Evolutionary conservation across 768 basidiomycete genomes (phyloP).

Genomic region (Hypholoma sublateritium): DNA sequence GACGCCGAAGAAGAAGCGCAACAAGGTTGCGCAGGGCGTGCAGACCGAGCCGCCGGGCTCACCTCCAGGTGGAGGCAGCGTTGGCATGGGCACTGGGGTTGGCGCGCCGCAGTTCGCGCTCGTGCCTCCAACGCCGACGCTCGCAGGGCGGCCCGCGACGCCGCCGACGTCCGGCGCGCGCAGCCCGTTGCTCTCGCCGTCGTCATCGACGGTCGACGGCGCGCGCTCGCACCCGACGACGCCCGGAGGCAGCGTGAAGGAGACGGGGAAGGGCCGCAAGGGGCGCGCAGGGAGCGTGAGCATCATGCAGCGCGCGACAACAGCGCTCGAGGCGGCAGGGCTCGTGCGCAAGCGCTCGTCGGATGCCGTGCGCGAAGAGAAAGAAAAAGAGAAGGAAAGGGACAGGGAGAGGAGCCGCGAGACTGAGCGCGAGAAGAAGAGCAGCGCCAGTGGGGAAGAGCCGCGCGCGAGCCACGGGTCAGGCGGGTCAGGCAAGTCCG

Average conservation of each 20-base stretch:
- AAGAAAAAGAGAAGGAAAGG: slow-evolving; percentile 41
- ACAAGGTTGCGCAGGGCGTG: slow-evolving; percentile 34
- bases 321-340: slow-evolving; percentile 83
- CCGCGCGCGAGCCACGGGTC: slow-evolving; percentile 67
- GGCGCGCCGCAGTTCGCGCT: slow-evolving; percentile 63
- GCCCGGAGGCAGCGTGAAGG: slow-evolving; percentile 60
- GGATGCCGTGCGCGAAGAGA: slow-evolving; percentile 69
- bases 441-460: slow-evolving; percentile 44
- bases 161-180: slow-evolving; percentile 48
- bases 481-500: slow-evolving; percentile 58
- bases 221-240: slow-evolving; percentile 66
- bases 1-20: slow-evolving; percentile 31
- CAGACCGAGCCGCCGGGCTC: slow-evolving; percentile 42
- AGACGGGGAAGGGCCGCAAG: slow-evolving; percentile 61
- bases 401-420: slow-evolving; percentile 19
- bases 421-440: too few relatives aligned
- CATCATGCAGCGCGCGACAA: slow-evolving; percentile 95
- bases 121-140: slow-evolving; percentile 77
- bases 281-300: slow-evolving; percentile 85
- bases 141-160: slow-evolving; percentile 40
- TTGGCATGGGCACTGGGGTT: slow-evolving; percentile 12
- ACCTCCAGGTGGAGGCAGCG: slow-evolving; percentile 1
- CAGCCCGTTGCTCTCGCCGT: slow-evolving; percentile 53
- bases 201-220: slow-evolving; percentile 44
- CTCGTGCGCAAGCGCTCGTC: slow-evolving; percentile 80